Conservation (phyloP, 2,329 filamentous ascomycete species). For the Coniochaeta sp. region DNA sequence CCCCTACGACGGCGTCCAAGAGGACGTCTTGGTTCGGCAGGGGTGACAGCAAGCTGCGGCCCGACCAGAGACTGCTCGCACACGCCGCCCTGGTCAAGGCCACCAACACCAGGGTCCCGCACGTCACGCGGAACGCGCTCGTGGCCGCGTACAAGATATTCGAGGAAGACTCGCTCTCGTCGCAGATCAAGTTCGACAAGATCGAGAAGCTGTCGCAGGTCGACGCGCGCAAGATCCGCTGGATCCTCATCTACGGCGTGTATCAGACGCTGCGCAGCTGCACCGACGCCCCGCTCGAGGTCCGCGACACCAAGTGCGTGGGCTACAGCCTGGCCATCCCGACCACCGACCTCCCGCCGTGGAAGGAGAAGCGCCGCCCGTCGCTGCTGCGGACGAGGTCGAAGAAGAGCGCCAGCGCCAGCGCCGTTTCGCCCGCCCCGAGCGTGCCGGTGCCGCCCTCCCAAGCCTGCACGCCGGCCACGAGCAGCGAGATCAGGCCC, state of each 20-base stretch:
- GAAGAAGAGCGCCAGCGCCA: neutral
- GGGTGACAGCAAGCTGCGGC: constrained; percentile 30
- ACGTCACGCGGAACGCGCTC: constrained; percentile 41
- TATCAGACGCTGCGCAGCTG: constrained; percentile 66
- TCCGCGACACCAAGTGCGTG: constrained; percentile 46
- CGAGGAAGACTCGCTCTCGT: constrained; percentile 50
- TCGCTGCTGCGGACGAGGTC: neutral
- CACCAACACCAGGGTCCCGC: constrained; percentile 33
- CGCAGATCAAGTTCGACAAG: constrained; percentile 46
- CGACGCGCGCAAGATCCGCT: constrained; percentile 70
- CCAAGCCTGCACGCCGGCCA: neutral
- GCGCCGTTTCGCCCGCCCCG: neutral
- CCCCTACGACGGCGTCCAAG: constrained; percentile 17
- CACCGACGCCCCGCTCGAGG: constrained; percentile 53
- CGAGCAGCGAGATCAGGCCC: constrained; percentile 36
- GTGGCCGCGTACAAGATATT: constrained; percentile 65
- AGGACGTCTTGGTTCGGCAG: constrained; percentile 33
- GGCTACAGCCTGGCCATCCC: constrained; percentile 49
- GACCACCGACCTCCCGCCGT: constrained; percentile 35
- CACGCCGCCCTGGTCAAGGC: constrained; percentile 46
- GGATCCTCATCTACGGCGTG: constrained; percentile 68
- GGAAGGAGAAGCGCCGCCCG: constrained; percentile 25
- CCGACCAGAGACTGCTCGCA: constrained; percentile 39
- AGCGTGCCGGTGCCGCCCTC: neutral
- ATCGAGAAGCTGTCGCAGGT: constrained; percentile 48